These are phyloP conservation scores for Ampelomyces quisqualis DNA, from an alignment of 2,329 filamentous ascomycete genomes.

Conservation along the genomic window DNA sequence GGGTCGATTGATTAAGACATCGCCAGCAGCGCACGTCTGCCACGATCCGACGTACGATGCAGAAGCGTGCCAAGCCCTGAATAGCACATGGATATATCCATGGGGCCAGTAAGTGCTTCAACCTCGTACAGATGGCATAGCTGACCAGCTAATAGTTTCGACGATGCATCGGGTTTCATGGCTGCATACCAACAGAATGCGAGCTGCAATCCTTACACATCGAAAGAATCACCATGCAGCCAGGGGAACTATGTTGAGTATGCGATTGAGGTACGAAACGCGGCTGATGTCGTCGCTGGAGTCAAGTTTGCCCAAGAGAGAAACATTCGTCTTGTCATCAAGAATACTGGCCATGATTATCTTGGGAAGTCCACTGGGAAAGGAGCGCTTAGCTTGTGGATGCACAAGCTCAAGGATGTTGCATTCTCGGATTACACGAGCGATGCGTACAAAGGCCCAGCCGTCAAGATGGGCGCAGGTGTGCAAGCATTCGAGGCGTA, in stretches of 20 bases:
- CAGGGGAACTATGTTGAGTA: conserved; percentile 2
- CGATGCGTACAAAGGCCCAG: conserved; percentile 27
- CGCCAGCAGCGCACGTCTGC: conserved; percentile 17
- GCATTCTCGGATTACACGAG: conserved; percentile 23
- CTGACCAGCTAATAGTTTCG: neutral
- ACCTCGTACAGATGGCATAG: neutral
- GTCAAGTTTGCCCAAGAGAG: neutral
- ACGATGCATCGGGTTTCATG: conserved; percentile 1
- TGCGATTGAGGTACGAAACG: neutral
- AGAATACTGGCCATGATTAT: conserved; percentile 3
- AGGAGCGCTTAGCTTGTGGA: conserved; percentile 34
- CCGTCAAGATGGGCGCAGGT: conserved; percentile 32
- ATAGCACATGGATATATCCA: conserved; percentile 18
- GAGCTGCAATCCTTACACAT: neutral
- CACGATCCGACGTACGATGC: conserved; percentile 31
- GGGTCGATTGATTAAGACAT: neutral
- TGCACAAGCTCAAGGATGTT: conserved; percentile 29
- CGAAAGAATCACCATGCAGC: conserved; percentile 4
- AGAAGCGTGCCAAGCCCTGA: conserved; percentile 14
- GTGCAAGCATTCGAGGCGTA: conserved; percentile 29
- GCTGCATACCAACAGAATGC: conserved; percentile 4
- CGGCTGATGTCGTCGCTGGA: conserved; percentile 13
- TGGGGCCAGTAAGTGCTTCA: conserved; percentile 19
- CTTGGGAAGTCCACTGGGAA: conserved; percentile 33
- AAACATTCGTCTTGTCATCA: conserved; percentile 3